Evolutionary conservation across 441 rosid species (phyloP), one percentile per base, ranked within the genome.

Genomic region (Jatropha podagrica): DNA sequence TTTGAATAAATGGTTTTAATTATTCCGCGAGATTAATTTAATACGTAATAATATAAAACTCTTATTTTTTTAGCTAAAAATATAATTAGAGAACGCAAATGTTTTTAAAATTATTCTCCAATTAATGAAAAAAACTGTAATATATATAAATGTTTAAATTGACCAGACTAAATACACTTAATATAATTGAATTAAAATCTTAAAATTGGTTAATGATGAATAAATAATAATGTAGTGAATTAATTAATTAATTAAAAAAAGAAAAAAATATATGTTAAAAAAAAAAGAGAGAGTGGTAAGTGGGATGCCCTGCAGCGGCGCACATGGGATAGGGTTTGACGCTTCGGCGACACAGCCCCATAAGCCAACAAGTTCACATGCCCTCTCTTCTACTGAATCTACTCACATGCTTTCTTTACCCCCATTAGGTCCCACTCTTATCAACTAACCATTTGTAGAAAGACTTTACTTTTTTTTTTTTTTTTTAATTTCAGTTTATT

Each of bases 301-400:
- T 78, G 88, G 85, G 83, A 80, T 77, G 75, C 82, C 78, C 86
- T 69, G 82, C 82, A 79, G 77, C 87, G 85, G 82, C 78, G 85
- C 88, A 87, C 88, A 85, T 84, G 90, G 88, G 77, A 76, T 71
- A 65, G 84, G 84, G 84, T 78, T 79, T 38, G 81, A 65, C 78
- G 72, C 65, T 69, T 42, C 77, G 81, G 83, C 54, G 83, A 82
- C 84, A 81, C 72, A 67, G 61, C 76, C 83, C 80, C 64, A 71
- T 44, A 41, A 71, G 40, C 78, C 73, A 82, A 74, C 86, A 78
- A 58, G 44, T 72, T 84, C 89, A 81, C 84, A 77, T 81, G 86
- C 61, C 11, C 77, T 81, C 78, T 51, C 49, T 38, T 71, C 74
- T 69, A 26, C 11, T 81, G 70, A 72, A 82, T 81, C 85, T 74